Evolutionary conservation across 2,329 filamentous ascomycete genomes (phyloP).

Genomic region (Stenocarpella maydis): DNA sequence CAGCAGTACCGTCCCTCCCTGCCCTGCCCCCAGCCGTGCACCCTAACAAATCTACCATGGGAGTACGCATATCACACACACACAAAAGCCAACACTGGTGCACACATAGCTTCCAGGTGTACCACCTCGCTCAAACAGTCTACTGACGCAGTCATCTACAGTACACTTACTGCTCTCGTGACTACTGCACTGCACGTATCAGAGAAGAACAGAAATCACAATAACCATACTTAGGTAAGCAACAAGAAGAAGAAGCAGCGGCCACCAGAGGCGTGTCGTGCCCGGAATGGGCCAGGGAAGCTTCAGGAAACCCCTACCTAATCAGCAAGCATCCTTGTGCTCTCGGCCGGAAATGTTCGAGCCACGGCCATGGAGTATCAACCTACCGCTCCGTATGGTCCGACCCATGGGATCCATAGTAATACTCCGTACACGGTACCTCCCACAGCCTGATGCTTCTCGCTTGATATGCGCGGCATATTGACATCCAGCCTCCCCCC

Average conservation of each 20-base stretch:
- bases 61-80: background rate
- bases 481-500: constrained; percentile 21
- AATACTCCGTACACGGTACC: constrained; percentile 2
- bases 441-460: constrained; percentile 22
- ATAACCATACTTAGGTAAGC: too few species aligned
- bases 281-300: background rate
- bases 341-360: constrained; percentile 22
- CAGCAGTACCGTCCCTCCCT: background rate
- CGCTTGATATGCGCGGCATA: constrained; percentile 20
- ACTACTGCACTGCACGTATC: constrained; percentile 1
- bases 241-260: background rate
- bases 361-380: constrained; percentile 20
- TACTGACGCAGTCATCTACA: background rate
- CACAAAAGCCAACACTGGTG: too few species aligned
- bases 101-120: background rate
- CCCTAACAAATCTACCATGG: background rate
- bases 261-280: background rate
- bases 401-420: background rate
- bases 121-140: background rate
- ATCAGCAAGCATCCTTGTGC: constrained; percentile 29
- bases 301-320: constrained; percentile 11
- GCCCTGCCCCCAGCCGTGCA: constrained; percentile 1
- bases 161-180: background rate
- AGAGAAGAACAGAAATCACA: background rate
- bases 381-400: constrained; percentile 2